phyloP scores from a whole-genome alignment of 257 asterid genomes.

The Thymus mandschuricus region DNA sequence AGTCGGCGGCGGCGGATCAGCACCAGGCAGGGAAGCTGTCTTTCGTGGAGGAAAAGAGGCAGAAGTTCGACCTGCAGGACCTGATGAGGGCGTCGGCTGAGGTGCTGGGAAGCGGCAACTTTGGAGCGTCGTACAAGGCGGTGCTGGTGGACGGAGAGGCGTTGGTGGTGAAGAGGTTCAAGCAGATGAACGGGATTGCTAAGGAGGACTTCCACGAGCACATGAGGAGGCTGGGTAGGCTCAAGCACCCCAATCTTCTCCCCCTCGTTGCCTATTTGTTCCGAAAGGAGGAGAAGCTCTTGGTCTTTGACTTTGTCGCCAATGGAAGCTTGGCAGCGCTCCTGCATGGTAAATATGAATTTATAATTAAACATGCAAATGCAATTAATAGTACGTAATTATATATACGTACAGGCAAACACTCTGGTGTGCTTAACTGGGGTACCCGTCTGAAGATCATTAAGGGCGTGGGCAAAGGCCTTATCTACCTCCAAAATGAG shows the following conservation, averaged over 20 bases:
- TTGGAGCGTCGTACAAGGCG: constrained; percentile 97
- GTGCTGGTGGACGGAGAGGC: constrained; percentile 80
- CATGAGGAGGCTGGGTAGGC: constrained; percentile 90
- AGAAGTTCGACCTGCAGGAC: constrained; percentile 79
- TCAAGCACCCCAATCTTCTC: constrained; percentile 69
- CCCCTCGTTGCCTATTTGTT: constrained; percentile 88
- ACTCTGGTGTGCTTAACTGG: constrained; percentile 67
- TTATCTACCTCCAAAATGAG: constrained; percentile 71
- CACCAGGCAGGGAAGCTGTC: constrained; percentile 59
- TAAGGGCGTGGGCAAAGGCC: constrained; percentile 82
- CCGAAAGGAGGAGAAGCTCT: constrained; percentile 90
- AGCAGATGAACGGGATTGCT: constrained; percentile 71
- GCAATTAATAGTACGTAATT: too few species aligned
- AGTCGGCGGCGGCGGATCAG: constrained; percentile 3
- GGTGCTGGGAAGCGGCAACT: constrained; percentile 92
- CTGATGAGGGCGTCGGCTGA: constrained; percentile 93
- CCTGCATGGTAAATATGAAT: constrained; percentile 50
- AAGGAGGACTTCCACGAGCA: constrained; percentile 93
- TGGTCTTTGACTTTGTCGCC: constrained; percentile 67
- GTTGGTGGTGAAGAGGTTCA: constrained; percentile 86
- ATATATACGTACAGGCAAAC: constrained; percentile 48
- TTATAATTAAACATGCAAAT: too few species aligned
- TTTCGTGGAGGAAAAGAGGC: constrained; percentile 72
- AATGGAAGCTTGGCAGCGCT: constrained; percentile 84
- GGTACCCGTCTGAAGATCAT: constrained; percentile 65